These are phyloP conservation scores for Aspergillus brasiliensis DNA, from an alignment of 2,329 filamentous ascomycete genomes.

Conservation along the genomic window DNA sequence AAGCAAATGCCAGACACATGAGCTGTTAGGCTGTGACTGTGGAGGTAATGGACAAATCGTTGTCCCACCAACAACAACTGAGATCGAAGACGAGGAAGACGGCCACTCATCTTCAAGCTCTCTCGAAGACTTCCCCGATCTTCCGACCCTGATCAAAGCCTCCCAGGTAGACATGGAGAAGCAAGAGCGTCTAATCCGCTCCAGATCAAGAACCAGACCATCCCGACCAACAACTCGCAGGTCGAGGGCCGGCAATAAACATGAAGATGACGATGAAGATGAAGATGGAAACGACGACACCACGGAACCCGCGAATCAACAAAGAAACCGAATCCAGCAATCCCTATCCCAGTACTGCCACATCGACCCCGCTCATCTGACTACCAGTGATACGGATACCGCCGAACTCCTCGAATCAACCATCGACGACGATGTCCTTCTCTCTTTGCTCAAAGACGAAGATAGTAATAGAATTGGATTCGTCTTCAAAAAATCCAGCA, in stretches of 20 bases:
- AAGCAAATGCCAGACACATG: slow-evolving; percentile 66
- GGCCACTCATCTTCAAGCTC: slow-evolving; percentile 6
- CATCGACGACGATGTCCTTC: slow-evolving; percentile 38
- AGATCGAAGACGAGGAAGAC: slow-evolving; percentile 7
- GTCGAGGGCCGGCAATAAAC: background rate
- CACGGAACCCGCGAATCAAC: slow-evolving; percentile 15
- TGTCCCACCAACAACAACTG: background rate
- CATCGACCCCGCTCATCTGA: slow-evolving; percentile 41
- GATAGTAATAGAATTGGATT: slow-evolving; percentile 40
- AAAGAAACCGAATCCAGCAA: slow-evolving; percentile 43
- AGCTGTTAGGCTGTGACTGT: slow-evolving; percentile 65
- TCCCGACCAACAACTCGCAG: background rate
- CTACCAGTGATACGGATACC: slow-evolving; percentile 8
- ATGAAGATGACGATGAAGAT: background rate
- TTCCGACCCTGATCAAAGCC: slow-evolving; percentile 41
- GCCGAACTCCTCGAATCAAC: slow-evolving; percentile 24
- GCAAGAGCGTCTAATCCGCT: slow-evolving; percentile 26
- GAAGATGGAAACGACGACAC: background rate
- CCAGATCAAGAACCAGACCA: background rate
- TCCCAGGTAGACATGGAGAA: slow-evolving; percentile 42
- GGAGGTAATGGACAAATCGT: slow-evolving; percentile 52
- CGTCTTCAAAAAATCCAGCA: slow-evolving; percentile 43
- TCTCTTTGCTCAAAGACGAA: slow-evolving; percentile 41
- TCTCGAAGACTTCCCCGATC: slow-evolving; percentile 31
- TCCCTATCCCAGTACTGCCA: slow-evolving; percentile 48